A percentile compares a stretch with the other conserved stretches of the same genome.
Evolutionary conservation across 129 eudicot genomes (phyloP).

Genomic region (Pulicaria dysenterica): DNA sequence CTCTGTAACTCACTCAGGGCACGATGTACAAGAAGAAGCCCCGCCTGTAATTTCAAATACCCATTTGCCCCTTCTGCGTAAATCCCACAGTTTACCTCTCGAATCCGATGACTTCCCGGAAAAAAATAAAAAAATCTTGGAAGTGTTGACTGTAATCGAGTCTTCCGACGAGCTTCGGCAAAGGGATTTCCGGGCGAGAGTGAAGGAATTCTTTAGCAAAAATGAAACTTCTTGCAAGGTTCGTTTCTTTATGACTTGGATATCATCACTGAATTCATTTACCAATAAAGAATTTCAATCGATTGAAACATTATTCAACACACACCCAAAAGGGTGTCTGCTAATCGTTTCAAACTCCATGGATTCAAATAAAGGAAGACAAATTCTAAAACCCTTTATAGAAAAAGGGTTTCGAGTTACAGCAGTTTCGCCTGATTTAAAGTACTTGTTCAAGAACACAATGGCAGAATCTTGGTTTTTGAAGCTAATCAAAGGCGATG

Average conservation of each 20-base stretch:
- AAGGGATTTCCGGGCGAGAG: constrained; percentile 31
- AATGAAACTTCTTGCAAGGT: constrained; percentile 60
- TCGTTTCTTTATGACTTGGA: constrained; percentile 97
- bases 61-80: constrained; percentile 53
- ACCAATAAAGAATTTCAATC: constrained; percentile 55
- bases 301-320: constrained; percentile 62
- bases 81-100: constrained; percentile 40
- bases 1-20: constrained; percentile 33
- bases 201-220: constrained; percentile 41
- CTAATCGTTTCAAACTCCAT: constrained; percentile 69
- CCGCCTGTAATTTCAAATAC: constrained; percentile 33
- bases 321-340: constrained; percentile 83
- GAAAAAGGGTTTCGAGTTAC: constrained; percentile 60
- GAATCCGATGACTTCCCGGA: constrained; percentile 26
- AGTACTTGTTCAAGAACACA: constrained; percentile 76
- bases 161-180: constrained; percentile 24
- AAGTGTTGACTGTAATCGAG: constrained; percentile 31
- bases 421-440: constrained; percentile 72
- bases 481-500: constrained; percentile 51
- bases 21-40: constrained; percentile 30
- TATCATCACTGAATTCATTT: constrained; percentile 68
- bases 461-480: constrained; percentile 65
- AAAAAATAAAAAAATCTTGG: constrained; percentile 18
- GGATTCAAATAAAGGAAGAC: constrained; percentile 62
- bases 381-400: constrained; percentile 59